Evolutionary conservation across 1,284 basidiomycete genomes (phyloP).

Genomic region (Leccinum solheimii): DNA sequence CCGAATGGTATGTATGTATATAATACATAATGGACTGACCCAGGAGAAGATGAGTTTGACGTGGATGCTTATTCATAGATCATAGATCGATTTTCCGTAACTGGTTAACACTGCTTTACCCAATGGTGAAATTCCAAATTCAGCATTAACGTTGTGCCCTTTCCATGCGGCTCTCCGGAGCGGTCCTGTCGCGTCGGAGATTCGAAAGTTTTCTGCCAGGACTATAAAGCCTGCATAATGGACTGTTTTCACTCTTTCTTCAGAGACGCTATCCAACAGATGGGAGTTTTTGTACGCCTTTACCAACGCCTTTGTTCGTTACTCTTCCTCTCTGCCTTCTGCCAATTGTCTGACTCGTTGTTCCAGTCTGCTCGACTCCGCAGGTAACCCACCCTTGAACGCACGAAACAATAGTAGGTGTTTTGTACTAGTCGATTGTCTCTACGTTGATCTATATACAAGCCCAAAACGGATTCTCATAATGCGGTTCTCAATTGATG

Average conservation of each 20-base stretch:
- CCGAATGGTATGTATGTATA: not conserved
- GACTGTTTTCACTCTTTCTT: not conserved
- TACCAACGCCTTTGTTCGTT: constrained; percentile 33
- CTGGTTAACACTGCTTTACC: not conserved
- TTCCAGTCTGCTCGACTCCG: constrained; percentile 27
- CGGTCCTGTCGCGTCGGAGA: constrained; percentile 30
- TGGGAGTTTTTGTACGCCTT: constrained; percentile 35
- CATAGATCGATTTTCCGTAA: constrained; percentile 17
- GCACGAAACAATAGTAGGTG: constrained; percentile 19
- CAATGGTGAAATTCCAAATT: constrained; percentile 31
- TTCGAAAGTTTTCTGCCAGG: constrained; percentile 16
- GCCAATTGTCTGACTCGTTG: constrained; percentile 7
- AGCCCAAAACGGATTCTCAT: constrained; percentile 15
- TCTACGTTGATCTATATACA: constrained; percentile 15
- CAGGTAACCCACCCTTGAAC: constrained; percentile 37
- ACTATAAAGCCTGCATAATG: constrained; percentile 25
- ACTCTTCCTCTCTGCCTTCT: not conserved
- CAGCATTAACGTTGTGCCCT: not conserved
- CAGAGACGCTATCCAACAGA: constrained; percentile 35
- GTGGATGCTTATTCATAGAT: not conserved
- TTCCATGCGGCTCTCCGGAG: constrained; percentile 21
- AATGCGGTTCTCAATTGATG: constrained; percentile 26
- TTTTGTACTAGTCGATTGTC: not conserved
- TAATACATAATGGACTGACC: not conserved
- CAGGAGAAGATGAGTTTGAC: not conserved